Evolutionary conservation across 2,329 filamentous ascomycete species (phyloP).

Genomic region (Aspergillus niger): DNA sequence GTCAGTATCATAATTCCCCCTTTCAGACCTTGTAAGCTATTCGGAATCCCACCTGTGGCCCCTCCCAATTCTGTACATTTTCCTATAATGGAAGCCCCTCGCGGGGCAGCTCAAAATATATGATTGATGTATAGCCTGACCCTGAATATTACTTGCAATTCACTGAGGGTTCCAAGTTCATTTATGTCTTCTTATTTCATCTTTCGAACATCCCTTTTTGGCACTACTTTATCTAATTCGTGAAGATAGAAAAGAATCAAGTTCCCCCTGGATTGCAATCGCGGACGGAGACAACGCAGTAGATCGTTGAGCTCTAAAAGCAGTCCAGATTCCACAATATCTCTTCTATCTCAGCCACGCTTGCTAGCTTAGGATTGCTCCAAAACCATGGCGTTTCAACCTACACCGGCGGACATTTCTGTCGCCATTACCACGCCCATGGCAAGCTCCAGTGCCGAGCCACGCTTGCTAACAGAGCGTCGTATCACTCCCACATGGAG

Average conservation of each 20-base stretch:
- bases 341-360: background rate
- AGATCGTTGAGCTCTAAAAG: background rate
- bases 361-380: background rate
- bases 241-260: background rate
- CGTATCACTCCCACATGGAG: conserved; percentile 92
- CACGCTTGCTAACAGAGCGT: conserved; percentile 70
- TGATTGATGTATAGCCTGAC: background rate
- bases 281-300: background rate
- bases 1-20: no score
- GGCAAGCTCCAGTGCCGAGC: conserved; percentile 21
- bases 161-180: background rate
- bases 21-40: no score
- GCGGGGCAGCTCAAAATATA: background rate
- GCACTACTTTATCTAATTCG: background rate
- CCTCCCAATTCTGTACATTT: background rate
- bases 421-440: conserved; percentile 42
- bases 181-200: background rate
- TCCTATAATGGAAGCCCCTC: background rate
- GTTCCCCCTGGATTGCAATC: background rate
- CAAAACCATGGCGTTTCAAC: conserved; percentile 37
- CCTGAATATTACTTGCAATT: background rate
- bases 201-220: background rate
- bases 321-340: background rate
- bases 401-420: conserved; percentile 42
- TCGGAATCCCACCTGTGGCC: no score